Conservation (phyloP, 2,329 filamentous ascomycete genomes). For the Calonectria ilicicola region DNA sequence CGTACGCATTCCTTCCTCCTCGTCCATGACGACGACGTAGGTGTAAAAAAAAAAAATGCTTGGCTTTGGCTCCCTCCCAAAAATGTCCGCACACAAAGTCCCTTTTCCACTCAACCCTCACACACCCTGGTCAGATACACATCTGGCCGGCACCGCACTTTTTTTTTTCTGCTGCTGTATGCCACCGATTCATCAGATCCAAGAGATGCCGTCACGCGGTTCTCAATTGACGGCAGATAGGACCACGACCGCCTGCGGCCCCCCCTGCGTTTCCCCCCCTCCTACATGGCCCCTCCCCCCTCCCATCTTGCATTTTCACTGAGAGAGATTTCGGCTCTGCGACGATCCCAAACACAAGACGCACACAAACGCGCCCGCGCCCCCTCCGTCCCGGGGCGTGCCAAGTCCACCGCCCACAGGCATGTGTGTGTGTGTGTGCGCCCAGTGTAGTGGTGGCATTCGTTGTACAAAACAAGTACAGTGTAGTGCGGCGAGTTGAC, state of each 20-base stretch:
- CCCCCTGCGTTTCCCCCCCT: not conserved
- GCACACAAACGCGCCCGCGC: not conserved
- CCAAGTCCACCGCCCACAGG: not conserved
- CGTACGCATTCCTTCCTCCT: no score
- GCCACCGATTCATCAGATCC: not conserved
- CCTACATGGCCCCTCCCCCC: not conserved
- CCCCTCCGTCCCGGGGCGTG: not conserved
- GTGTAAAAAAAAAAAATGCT: not conserved
- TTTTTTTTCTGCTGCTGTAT: not conserved
- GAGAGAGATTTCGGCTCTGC: constrained; percentile 20
- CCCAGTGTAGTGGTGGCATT: not conserved
- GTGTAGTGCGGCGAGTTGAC: not conserved
- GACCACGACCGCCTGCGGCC: not conserved
- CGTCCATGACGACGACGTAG: not conserved
- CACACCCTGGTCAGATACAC: not conserved
- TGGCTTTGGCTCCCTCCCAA: constrained; percentile 5
- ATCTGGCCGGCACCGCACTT: not conserved
- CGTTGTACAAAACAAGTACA: not conserved
- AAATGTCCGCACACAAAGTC: not conserved
- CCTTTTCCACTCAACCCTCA: not conserved
- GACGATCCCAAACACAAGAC: constrained; percentile 14
- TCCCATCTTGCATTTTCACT: constrained; percentile 23
- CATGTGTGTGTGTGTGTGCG: not conserved
- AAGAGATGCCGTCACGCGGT: not conserved
- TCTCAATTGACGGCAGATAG: not conserved